Percentiles rank a stretch among this genome's conserved stretches.
phyloP scores from a whole-genome alignment of 2,329 filamentous ascomycete genomes.

The Microcyclospora pomicola region DNA sequence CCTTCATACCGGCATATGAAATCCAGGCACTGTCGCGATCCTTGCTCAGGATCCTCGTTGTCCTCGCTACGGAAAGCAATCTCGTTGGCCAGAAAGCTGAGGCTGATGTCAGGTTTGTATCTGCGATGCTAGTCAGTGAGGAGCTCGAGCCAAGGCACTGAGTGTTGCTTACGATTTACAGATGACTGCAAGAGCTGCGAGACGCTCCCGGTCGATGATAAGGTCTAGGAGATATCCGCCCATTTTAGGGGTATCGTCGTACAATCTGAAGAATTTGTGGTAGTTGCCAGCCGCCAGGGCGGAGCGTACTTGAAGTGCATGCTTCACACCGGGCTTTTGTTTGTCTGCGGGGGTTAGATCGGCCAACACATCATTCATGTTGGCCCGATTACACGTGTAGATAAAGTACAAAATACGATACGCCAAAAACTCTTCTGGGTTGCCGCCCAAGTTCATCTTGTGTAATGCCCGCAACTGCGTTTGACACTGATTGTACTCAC shows the following conservation, averaged over 20 bases:
- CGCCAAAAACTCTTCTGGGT: slow-evolving; percentile 90
- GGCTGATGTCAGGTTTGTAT: slow-evolving; percentile 79
- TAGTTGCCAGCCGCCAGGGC: slow-evolving; percentile 89
- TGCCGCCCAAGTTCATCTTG: slow-evolving; percentile 71
- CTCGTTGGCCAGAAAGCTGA: slow-evolving; percentile 89
- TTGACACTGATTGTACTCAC: slow-evolving; percentile 99
- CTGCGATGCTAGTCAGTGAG: slow-evolving; percentile 43
- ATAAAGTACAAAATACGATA: slow-evolving; percentile 99
- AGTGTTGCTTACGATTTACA: slow-evolving; percentile 73
- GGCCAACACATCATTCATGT: slow-evolving; percentile 94
- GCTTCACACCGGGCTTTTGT: slow-evolving; percentile 66
- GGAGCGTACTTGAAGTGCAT: slow-evolving; percentile 82
- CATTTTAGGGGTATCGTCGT: slow-evolving; percentile 73
- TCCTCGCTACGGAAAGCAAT: slow-evolving; percentile 81
- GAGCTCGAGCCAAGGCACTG: not conserved
- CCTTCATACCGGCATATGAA: slow-evolving; percentile 68
- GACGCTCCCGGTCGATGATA: slow-evolving; percentile 88
- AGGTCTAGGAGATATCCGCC: slow-evolving; percentile 98
- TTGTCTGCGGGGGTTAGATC: slow-evolving; percentile 99
- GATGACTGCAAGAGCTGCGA: slow-evolving; percentile 79
- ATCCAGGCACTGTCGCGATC: slow-evolving; percentile 48
- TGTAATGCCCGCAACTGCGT: slow-evolving; percentile 92
- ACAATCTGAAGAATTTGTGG: slow-evolving; percentile 94
- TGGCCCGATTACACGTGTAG: slow-evolving; percentile 94
- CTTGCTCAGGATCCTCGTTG: slow-evolving; percentile 15